These are phyloP conservation scores for Lithospermum erythrorhizon DNA, from an alignment of 257 asterid species.

Conservation along the genomic window DNA sequence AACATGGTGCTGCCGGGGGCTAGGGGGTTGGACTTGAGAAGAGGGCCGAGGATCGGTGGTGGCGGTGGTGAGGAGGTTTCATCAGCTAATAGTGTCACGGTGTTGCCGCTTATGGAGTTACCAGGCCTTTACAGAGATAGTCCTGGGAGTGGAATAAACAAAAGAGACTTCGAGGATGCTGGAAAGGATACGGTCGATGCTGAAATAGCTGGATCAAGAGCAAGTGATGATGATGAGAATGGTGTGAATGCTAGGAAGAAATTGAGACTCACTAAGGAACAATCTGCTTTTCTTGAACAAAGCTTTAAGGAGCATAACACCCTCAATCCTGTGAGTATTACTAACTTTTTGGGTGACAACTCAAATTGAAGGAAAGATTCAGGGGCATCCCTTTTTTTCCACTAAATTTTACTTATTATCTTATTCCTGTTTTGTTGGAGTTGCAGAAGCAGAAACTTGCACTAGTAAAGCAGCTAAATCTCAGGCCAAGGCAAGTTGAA, in stretches of 20 bases:
- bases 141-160: constrained; percentile 10
- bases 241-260: constrained; percentile 50
- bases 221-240: constrained; percentile 68
- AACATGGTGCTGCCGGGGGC: constrained; percentile 27
- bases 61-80: constrained; percentile 38
- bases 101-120: constrained; percentile 38
- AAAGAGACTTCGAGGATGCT: constrained; percentile 16
- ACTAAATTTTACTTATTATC: background rate
- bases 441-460: constrained; percentile 69
- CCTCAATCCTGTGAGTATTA: constrained; percentile 59
- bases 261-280: constrained; percentile 68
- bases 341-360: background rate
- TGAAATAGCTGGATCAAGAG: constrained; percentile 38
- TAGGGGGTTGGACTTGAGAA: constrained; percentile 46
- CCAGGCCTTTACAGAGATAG: constrained; percentile 18
- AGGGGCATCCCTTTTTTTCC: background rate
- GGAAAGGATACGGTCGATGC: constrained; percentile 42
- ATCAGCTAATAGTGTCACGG: constrained; percentile 54
- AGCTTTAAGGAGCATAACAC: constrained; percentile 76
- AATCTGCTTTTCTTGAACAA: constrained; percentile 76
- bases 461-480: constrained; percentile 75
- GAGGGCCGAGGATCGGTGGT: constrained; percentile 19
- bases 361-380: background rate
- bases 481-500: constrained; percentile 77
- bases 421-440: background rate